A percentile compares a stretch with the other conserved stretches of the same genome.
phyloP scores from a whole-genome alignment of 2,329 filamentous ascomycete genomes.

The Aspergillus flavus region DNA sequence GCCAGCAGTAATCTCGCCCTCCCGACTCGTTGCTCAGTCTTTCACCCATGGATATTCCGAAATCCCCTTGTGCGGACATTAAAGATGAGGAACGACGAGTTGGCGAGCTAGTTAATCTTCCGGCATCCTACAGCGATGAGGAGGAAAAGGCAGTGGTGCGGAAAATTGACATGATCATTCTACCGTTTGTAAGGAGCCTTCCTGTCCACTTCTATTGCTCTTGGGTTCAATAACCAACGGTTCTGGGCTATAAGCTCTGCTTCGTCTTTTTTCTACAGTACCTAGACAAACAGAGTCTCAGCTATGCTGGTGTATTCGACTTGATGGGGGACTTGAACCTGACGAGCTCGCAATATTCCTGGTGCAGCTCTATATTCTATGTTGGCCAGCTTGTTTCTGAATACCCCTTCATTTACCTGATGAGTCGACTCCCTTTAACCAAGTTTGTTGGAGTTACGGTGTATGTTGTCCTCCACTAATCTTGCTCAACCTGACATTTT shows the following conservation, averaged over 20 bases:
- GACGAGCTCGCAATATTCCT: constrained; percentile 50
- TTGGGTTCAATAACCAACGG: not conserved
- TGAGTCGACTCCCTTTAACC: constrained; percentile 50
- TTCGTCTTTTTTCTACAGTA: not conserved
- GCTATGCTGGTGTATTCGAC: not conserved
- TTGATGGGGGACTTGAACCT: constrained; percentile 45
- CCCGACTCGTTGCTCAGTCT: not conserved
- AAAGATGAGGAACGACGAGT: not conserved
- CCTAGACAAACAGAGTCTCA: not conserved
- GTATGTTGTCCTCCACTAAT: not conserved
- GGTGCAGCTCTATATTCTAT: constrained; percentile 41
- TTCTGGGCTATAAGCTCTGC: not conserved
- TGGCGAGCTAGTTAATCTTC: not conserved
- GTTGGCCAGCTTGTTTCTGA: constrained; percentile 48
- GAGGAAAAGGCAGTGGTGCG: not conserved
- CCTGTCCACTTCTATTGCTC: no score
- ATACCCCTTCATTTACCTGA: constrained; percentile 54
- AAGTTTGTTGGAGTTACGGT: not conserved
- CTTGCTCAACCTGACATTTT: not conserved
- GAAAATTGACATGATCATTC: not conserved
- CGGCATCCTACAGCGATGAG: not conserved
- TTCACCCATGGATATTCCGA: not conserved
- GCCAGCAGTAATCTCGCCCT: not conserved
- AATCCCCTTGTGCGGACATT: not conserved
- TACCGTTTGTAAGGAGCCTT: not conserved